Base-by-base conservation (phyloP, 2,329 filamentous ascomycete genomes). In the Herpomyces periplanetae region DNA sequence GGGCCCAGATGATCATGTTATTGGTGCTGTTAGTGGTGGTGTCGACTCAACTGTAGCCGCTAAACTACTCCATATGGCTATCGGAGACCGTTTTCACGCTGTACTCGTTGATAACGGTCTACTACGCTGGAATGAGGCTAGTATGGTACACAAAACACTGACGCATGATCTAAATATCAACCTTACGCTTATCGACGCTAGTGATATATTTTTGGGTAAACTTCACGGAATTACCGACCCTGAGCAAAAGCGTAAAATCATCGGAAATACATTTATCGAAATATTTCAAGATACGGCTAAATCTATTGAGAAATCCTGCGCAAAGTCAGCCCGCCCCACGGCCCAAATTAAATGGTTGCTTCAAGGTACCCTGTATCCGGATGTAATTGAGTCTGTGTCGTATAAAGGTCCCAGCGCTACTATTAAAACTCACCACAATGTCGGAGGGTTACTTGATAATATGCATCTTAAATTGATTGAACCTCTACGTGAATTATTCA, bases 11-110 rank as follows among this genome's bases (percentile, higher is more conserved):
- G 71, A 53, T 2, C 75, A 80, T 32, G 75, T 87, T 20, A 56
- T 75, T 27, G 62, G 62, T 23, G 61, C 62, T 8, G 60, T 68
- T 22, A 61, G 52, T 26, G 71, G 73, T 27, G 73, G 73, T 31
- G 73, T 88, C 8, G 73, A 88, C 38, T 64, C 55, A 5, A 88
- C 73, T 2, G 73, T 88, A 5, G 71, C 61, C 2, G 66, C 68
- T 0, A 64, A 59, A 37, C 47, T 88, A 9, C 75, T 85, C 65
- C 49, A 61, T 27, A 57, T 69, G 32, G 71, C 71, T 4, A 87
- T 88, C 33, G 59, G 63, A 10, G 58, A 71, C 32, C 51, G 71
- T 8, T 84, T 87, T 44, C 52, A 73, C 28, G 68, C 69, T 8
- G 53, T 84, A 3, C 50, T 87, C 9, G 57, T 88, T 4, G 61